Base-by-base conservation (phyloP, 495 filamentous ascomycete genomes). In the Daldinia grandis region DNA sequence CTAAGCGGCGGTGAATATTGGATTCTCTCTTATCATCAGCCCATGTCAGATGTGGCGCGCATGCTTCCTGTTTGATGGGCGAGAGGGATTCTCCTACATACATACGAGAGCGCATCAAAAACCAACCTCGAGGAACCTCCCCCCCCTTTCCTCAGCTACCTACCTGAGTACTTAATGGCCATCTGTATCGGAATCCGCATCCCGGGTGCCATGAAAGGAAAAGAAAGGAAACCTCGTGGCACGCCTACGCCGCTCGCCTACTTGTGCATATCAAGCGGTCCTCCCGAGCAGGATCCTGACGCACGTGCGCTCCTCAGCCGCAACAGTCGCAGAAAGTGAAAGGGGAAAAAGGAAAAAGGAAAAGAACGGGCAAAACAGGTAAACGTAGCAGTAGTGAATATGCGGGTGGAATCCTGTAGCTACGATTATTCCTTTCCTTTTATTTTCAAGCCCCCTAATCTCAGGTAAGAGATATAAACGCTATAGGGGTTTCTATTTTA, bases 231-330 rank as follows among this genome's bases (percentile, higher is more conserved):
- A 54, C 61, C 65, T 62, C 65, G 65, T 69, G 65, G 65, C 64
- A 73, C 31, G 70, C 61, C 50, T 68, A 61, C 65, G 61, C 57
- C 65, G 65, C 65, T 50, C 42, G 56, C 50, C 70, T 42, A 58
- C 61, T 27, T 51, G 17, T 44, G 33, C 33, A 35, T 35, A 35
- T 35, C 33, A 35, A 35, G 33, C 33, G 3, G 33, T 35, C 33
- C 33, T 5, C 69, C 64, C 56, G 50, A 65, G 57, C 31, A 42
- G 59, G 54, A 65, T 68, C 70, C 64, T 65, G 51, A 25, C 51
- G 62, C 64, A 69, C 65, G 61, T 73, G 61, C 61, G 55, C 65
- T 66, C 50, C 17, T 69, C 65, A 73, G 65, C 65, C 70, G 70
- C 69, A 72, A 72, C 38, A 55, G 55, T 64, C 55, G 60, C 61